Evolutionary conservation across 306 rosid species (phyloP), one percentile per base, ranked within the genome.

Genomic region (Chamaecrista fasciculata): DNA sequence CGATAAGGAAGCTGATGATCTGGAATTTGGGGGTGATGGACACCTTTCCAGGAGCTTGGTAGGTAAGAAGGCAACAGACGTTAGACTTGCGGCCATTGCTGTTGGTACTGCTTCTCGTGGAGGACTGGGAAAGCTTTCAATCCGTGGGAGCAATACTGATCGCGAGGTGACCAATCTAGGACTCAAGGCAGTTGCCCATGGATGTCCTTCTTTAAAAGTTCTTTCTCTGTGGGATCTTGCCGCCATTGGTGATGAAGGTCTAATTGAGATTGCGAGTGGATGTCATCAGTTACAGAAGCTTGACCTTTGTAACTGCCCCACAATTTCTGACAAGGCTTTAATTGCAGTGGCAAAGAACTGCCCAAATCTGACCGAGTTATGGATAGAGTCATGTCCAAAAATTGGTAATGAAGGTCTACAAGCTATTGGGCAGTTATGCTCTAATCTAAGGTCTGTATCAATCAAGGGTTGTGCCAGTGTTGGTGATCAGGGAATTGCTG

Each of bases 11-110:
- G 76, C 43, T 48, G 85, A 76, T 57, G 85, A 80, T 66, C 78
- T 46, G 48, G 92, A 86, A 68, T 67, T 81, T 73, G 96, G 87
- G 60, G 83, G 83, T 60, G 91, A 85, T 75, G 96, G 99, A 62
- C 82, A 78, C 84, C 99, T 91, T 39, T 87, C 99, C 31, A 82
- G 99, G 48, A 91, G 83, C 80, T 91, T 95, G 88, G 96, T 87
- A 79, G 97, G 95, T 47, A 91, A 83, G 80, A 91, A 89, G 81
- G 96, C 96, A 25, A 91, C 99, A 2, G 97, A 95, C 78, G 80
- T 95, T 69, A 91, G 97, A 81, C 99, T 95, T 64, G 96, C 99
- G 36, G 96, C 99, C 18, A 77, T 91, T 62, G 82, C 99, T 7
- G 91, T 95, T 73, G 96, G 99, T 56, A 80, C 99, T 55, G 86